phyloP scores from a whole-genome alignment of 2,329 filamentous ascomycete species.

The Aspergillus uvarum region DNA sequence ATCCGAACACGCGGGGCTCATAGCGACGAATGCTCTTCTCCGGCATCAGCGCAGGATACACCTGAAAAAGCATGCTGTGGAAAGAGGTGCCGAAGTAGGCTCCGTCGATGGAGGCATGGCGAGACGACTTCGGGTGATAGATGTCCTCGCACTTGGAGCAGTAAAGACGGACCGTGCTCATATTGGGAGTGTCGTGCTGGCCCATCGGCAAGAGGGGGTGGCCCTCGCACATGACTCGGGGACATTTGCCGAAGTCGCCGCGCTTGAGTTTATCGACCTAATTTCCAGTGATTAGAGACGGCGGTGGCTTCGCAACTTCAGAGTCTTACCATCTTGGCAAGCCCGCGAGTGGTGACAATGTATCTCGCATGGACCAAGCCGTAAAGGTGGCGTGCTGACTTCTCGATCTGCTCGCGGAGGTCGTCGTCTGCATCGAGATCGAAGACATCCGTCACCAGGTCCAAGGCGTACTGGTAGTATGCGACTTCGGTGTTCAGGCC shows the following conservation, averaged over 20 bases:
- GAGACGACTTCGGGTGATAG: slow-evolving; percentile 97
- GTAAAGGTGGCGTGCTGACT: slow-evolving; percentile 92
- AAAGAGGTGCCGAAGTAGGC: slow-evolving; percentile 98
- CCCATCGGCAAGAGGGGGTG: slow-evolving; percentile 95
- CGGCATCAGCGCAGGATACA: slow-evolving; percentile 87
- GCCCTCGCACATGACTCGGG: slow-evolving; percentile 89
- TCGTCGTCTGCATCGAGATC: slow-evolving; percentile 98
- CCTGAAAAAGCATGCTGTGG: slow-evolving; percentile 98
- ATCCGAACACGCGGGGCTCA: slow-evolving; percentile 87
- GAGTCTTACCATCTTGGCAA: slow-evolving; percentile 86
- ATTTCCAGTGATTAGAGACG: slow-evolving; percentile 6
- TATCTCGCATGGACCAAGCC: slow-evolving; percentile 95
- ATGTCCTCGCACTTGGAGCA: slow-evolving; percentile 96
- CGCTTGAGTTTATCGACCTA: slow-evolving; percentile 99
- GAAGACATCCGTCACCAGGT: slow-evolving; percentile 96
- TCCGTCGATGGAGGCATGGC: slow-evolving; percentile 91
- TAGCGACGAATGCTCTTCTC: slow-evolving; percentile 83
- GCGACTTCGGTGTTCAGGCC: slow-evolving; percentile 96
- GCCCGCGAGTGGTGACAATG: slow-evolving; percentile 89
- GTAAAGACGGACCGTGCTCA: slow-evolving; percentile 93
- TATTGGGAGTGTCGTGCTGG: slow-evolving; percentile 81
- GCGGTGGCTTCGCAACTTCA: not conserved
- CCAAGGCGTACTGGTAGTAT: slow-evolving; percentile 98
- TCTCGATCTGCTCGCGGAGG: slow-evolving; percentile 96
- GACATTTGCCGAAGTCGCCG: slow-evolving; percentile 95